Percentiles rank a stretch among this genome's conserved stretches.
phyloP scores from a whole-genome alignment of 2,329 filamentous ascomycete species.

The Sporothrix brasiliensis region DNA sequence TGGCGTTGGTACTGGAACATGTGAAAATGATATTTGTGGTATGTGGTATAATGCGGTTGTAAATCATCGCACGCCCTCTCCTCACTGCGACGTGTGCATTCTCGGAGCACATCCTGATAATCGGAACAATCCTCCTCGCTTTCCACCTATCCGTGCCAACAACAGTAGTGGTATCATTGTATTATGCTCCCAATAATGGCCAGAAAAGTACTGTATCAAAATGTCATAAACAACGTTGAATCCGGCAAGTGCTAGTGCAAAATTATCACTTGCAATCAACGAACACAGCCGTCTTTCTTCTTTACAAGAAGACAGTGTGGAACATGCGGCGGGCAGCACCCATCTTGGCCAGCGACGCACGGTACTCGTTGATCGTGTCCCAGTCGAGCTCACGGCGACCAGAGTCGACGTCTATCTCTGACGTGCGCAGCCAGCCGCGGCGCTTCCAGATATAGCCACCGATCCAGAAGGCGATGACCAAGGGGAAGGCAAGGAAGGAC shows the following conservation, averaged over 20 bases:
- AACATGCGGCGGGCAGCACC: constrained; percentile 33
- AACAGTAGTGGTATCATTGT: constrained; percentile 8
- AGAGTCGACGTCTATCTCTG: constrained; percentile 68
- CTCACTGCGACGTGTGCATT: background rate
- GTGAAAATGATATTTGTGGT: constrained; percentile 17
- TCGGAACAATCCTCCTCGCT: background rate
- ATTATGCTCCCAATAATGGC: constrained; percentile 2
- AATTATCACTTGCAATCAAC: too few relatives aligned
- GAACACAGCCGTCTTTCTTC: background rate
- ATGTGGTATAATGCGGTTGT: constrained; percentile 18
- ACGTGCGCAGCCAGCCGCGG: constrained; percentile 57
- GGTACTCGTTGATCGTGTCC: constrained; percentile 46
- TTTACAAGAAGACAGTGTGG: constrained; percentile 30
- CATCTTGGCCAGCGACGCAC: constrained; percentile 34
- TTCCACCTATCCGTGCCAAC: constrained; percentile 16
- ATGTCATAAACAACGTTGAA: background rate
- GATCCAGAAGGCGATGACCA: constrained; percentile 58
- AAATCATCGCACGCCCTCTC: constrained; percentile 1
- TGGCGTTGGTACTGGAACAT: constrained; percentile 6
- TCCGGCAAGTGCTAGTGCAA: too few relatives aligned
- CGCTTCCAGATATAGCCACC: constrained; percentile 67
- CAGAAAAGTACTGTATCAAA: background rate
- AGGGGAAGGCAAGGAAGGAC: constrained; percentile 56
- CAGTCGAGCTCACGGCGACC: constrained; percentile 65
- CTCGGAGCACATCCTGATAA: background rate